Evolutionary conservation across 805 yeast genomes (phyloP).

Genomic region (Candida boidinii): DNA sequence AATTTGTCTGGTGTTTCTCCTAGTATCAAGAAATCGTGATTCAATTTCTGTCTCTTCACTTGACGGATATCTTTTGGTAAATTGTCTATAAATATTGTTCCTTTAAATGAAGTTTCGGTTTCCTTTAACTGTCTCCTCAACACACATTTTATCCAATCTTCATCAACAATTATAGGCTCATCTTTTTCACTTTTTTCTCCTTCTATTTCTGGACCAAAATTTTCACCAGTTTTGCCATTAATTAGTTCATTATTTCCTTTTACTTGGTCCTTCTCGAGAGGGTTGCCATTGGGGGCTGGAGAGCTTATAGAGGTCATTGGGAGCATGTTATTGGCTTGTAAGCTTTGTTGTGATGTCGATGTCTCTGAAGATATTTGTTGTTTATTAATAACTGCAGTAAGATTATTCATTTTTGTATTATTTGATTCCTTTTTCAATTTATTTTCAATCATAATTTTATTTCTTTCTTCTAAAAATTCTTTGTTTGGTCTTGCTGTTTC

Average conservation of each 20-base stretch:
- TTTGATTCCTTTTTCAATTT: conserved; percentile 16
- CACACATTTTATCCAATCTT: conserved; percentile 25
- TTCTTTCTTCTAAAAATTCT: conserved; percentile 15
- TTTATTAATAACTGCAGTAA: conserved; percentile 24
- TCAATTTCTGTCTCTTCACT: conserved; percentile 11
- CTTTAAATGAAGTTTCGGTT: conserved; percentile 17
- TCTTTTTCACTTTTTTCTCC: conserved; percentile 4
- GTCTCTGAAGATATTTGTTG: too few species aligned
- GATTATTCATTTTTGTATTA: conserved; percentile 22
- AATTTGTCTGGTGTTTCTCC: conserved; percentile 28
- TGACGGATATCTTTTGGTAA: conserved; percentile 19
- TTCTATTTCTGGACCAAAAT: neutral
- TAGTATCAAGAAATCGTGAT: conserved; percentile 20
- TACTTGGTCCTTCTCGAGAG: too few species aligned
- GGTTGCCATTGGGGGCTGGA: too few species aligned
- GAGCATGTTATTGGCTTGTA: conserved; percentile 11
- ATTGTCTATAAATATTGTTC: conserved; percentile 17
- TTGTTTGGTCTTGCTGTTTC: conserved; percentile 24
- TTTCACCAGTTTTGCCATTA: neutral
- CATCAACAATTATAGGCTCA: conserved; percentile 16
- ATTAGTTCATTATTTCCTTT: too few species aligned
- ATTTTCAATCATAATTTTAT: conserved; percentile 5
- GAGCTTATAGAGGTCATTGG: too few species aligned
- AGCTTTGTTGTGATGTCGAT: conserved; percentile 13
- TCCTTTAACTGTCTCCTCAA: conserved; percentile 20